Evolutionary conservation across 2,329 filamentous ascomycete genomes (phyloP).

Genomic region (Arthroderma uncinatum): DNA sequence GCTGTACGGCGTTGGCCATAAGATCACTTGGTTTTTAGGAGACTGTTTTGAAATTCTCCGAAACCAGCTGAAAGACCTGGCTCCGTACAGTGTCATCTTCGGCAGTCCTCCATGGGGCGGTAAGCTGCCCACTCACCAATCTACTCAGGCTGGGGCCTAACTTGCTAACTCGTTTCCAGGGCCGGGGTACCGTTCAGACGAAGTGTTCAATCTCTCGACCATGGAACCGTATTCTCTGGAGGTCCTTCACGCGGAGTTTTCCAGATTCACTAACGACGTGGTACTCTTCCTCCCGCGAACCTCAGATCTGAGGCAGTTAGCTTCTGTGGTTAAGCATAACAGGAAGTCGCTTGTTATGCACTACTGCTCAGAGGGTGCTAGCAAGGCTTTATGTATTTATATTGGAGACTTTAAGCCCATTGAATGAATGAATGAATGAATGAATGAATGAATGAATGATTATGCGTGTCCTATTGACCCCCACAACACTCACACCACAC

Average conservation of each 20-base stretch:
- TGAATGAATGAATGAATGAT: too few species aligned
- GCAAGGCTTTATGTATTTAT: slow-evolving; percentile 59
- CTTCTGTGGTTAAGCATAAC: slow-evolving; percentile 39
- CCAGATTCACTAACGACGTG: slow-evolving; percentile 40
- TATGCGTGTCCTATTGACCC: not conserved
- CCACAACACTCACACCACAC: not conserved
- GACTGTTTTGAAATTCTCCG: slow-evolving; percentile 70
- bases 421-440: slow-evolving; percentile 2
- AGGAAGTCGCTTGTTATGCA: slow-evolving; percentile 65
- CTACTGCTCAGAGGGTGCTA: slow-evolving; percentile 83
- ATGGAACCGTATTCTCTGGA: slow-evolving; percentile 80
- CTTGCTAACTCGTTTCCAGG: slow-evolving; percentile 31
- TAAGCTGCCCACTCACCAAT: slow-evolving; percentile 24
- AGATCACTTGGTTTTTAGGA: slow-evolving; percentile 75
- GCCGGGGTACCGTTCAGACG: slow-evolving; percentile 50
- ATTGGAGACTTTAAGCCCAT: slow-evolving; percentile 42
- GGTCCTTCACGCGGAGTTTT: slow-evolving; percentile 53
- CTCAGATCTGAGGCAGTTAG: slow-evolving; percentile 70
- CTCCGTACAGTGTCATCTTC: slow-evolving; percentile 50
- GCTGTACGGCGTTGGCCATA: slow-evolving; percentile 66
- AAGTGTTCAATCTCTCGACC: slow-evolving; percentile 68
- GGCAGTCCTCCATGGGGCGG: slow-evolving; percentile 66
- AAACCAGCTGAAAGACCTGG: slow-evolving; percentile 38
- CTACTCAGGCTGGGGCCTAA: not conserved
- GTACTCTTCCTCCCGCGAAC: slow-evolving; percentile 79